These are phyloP conservation scores for Lodderomyces beijingensis DNA, from an alignment of 1,139 yeast genomes.

Conservation along the genomic window DNA sequence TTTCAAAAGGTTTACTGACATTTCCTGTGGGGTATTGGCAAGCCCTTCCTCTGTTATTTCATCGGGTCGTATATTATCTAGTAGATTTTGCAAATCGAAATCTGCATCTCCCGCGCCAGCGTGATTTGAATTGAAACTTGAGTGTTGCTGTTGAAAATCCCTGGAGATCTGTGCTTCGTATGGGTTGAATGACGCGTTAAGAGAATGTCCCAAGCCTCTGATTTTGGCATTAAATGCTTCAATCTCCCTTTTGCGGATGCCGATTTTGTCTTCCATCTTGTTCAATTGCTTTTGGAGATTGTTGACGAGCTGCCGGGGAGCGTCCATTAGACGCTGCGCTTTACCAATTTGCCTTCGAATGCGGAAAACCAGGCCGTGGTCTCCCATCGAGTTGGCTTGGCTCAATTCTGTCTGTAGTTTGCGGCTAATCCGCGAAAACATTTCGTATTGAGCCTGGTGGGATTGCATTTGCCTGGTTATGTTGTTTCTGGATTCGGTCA, in stretches of 20 bases:
- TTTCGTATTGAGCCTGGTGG: slow-evolving; percentile 3
- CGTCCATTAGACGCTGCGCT: slow-evolving; percentile 2
- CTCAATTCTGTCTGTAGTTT: slow-evolving; percentile 1
- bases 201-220: slow-evolving; percentile 5
- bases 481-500: slow-evolving; percentile 3
- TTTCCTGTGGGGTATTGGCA: slow-evolving; percentile 64
- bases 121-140: neutral
- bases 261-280: slow-evolving; percentile 4
- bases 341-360: slow-evolving; percentile 1
- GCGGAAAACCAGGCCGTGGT: slow-evolving; percentile 1
- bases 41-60: slow-evolving; percentile 37
- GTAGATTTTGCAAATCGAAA: slow-evolving; percentile 46
- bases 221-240: neutral
- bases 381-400: slow-evolving; percentile 4
- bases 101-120: slow-evolving; percentile 8
- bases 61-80: slow-evolving; percentile 66
- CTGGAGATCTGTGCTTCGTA: slow-evolving; percentile 7
- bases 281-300: slow-evolving; percentile 2
- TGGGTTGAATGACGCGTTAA: slow-evolving; percentile 7
- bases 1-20: slow-evolving; percentile 62
- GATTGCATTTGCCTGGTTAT: slow-evolving; percentile 2
- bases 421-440: neutral
- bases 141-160: slow-evolving; percentile 2
- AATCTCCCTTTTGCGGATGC: slow-evolving; percentile 1
- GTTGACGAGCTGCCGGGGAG: slow-evolving; percentile 4